A percentile compares a stretch with the other conserved stretches of the same genome.
These are phyloP conservation scores for Nemania abortiva DNA, from an alignment of 2,329 filamentous ascomycete species.

Conservation along the genomic window DNA sequence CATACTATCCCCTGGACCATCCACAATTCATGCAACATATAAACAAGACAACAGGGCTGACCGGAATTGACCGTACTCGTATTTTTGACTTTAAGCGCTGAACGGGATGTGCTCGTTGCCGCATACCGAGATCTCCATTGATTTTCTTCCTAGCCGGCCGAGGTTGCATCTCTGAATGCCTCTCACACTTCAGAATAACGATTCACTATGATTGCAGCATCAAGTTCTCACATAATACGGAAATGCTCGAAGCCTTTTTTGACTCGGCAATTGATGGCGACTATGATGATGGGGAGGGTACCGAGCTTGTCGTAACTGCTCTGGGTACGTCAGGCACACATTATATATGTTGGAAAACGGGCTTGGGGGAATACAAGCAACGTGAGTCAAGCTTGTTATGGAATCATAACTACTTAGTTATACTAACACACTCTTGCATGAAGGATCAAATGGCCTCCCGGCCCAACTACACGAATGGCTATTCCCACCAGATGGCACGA, in stretches of 20 bases:
- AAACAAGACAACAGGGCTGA: conserved; percentile 5
- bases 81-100: conserved; percentile 4
- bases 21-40: conserved; percentile 30
- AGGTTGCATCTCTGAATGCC: conserved; percentile 11
- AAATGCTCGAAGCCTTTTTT: conserved; percentile 48
- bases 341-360: conserved; percentile 52
- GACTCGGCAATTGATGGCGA: conserved; percentile 43
- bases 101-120: background rate
- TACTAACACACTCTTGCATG: conserved; percentile 6
- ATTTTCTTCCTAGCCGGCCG: conserved; percentile 18
- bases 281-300: conserved; percentile 46
- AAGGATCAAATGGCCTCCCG: conserved; percentile 49
- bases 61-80: conserved; percentile 20
- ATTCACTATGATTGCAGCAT: conserved; percentile 2
- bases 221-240: conserved; percentile 9
- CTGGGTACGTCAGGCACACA: conserved; percentile 48
- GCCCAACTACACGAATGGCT: conserved; percentile 47
- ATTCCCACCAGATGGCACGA: conserved; percentile 48
- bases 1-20: conserved; percentile 25
- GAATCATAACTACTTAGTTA: background rate
- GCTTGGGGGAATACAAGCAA: conserved; percentile 47
- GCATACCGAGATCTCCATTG: conserved; percentile 30
- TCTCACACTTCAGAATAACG: background rate
- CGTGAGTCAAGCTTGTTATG: conserved; percentile 38
- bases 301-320: conserved; percentile 51